Evolutionary conservation across 768 basidiomycete species (phyloP).

Genomic region (Punctularia strigosozonata): DNA sequence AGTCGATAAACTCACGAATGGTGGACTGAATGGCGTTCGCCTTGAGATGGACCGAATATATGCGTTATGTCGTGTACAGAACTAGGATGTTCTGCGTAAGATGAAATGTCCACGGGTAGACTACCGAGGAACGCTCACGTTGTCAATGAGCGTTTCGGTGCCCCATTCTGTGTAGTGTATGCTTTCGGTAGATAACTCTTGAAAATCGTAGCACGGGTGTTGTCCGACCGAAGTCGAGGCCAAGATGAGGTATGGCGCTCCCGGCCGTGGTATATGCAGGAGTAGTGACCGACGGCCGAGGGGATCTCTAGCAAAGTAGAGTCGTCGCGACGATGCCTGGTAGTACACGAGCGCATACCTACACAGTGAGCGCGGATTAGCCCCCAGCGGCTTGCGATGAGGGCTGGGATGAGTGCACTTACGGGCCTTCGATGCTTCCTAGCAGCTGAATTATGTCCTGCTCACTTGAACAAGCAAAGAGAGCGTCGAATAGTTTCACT

Average conservation of each 20-base stretch:
- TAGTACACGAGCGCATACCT: slow-evolving; percentile 80
- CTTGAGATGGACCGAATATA: no score
- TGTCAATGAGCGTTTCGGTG: no score
- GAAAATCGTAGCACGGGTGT: slow-evolving; percentile 33
- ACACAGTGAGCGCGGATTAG: slow-evolving; percentile 3
- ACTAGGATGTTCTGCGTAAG: no score
- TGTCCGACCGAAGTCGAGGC: slow-evolving; percentile 52
- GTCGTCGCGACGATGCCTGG: slow-evolving; percentile 38
- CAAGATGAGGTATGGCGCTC: slow-evolving; percentile 44
- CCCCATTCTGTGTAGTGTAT: slow-evolving; percentile 43
- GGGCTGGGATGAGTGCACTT: slow-evolving; percentile 18
- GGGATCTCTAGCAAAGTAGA: slow-evolving; percentile 76
- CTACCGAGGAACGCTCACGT: no score
- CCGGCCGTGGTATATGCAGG: slow-evolving; percentile 42
- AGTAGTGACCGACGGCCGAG: slow-evolving; percentile 81
- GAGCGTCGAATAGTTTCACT: slow-evolving; percentile 28
- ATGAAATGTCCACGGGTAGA: no score
- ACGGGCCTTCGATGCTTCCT: slow-evolving; percentile 72
- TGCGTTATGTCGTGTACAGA: no score
- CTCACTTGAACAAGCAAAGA: slow-evolving; percentile 14
- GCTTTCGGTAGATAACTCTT: slow-evolving; percentile 48
- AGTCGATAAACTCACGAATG: no score
- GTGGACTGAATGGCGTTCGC: no score
- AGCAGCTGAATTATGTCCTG: slow-evolving; percentile 41
- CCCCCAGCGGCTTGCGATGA: background rate